Percentiles rank a stretch among this genome's conserved stretches.
These are phyloP conservation scores for Aspergillus coremiiformis DNA, from an alignment of 495 filamentous ascomycete species.

Conservation along the genomic window DNA sequence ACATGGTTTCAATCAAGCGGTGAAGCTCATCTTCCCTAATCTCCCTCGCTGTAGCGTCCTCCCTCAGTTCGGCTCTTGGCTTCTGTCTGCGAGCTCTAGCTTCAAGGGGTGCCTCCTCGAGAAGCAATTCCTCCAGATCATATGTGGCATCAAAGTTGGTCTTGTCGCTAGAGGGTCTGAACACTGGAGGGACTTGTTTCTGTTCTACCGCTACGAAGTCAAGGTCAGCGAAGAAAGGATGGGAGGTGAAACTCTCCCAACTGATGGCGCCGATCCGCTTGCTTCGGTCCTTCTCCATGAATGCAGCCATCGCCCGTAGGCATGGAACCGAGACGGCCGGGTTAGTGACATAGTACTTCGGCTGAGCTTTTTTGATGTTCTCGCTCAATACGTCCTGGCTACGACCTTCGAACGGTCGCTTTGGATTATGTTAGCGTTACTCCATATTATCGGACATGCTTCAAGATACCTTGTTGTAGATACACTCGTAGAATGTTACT, in stretches of 20 bases:
- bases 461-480: slow-evolving; percentile 84
- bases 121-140: slow-evolving; percentile 84
- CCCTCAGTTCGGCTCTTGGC: slow-evolving; percentile 80
- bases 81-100: slow-evolving; percentile 88
- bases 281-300: slow-evolving; percentile 72
- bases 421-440: slow-evolving; percentile 21
- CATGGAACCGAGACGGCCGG: slow-evolving; percentile 82
- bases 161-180: slow-evolving; percentile 89
- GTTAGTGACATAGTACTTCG: slow-evolving; percentile 80
- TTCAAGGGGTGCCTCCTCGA: slow-evolving; percentile 94
- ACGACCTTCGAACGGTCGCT: slow-evolving; percentile 88
- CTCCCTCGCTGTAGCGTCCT: slow-evolving; percentile 93
- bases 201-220: slow-evolving; percentile 80
- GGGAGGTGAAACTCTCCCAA: slow-evolving; percentile 73
- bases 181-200: slow-evolving; percentile 87
- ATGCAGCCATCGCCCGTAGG: slow-evolving; percentile 72
- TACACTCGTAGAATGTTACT: slow-evolving; percentile 96
- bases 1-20: slow-evolving; percentile 87
- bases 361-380: slow-evolving; percentile 73
- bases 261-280: slow-evolving; percentile 71
- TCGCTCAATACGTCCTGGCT: slow-evolving; percentile 71
- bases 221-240: slow-evolving; percentile 80
- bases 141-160: slow-evolving; percentile 99
- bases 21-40: slow-evolving; percentile 92
- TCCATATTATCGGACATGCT: neutral